These are phyloP conservation scores for Boletus rex-veris DNA, from an alignment of 768 basidiomycete species.

Conservation along the genomic window DNA sequence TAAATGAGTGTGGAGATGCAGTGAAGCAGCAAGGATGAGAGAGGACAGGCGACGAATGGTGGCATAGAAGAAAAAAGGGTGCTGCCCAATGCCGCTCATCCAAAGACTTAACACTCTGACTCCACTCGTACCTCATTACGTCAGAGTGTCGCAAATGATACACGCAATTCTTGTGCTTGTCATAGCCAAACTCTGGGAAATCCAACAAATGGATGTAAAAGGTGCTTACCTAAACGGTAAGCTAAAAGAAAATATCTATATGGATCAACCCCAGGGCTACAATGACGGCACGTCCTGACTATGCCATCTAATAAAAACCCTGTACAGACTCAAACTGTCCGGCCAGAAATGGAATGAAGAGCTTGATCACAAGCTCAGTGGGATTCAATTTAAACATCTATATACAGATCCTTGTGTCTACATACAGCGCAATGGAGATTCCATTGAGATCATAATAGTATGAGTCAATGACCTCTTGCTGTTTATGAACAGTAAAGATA, in stretches of 20 bases:
- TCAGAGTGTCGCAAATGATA: too few relatives aligned
- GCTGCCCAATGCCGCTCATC: too few relatives aligned
- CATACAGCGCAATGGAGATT: neutral
- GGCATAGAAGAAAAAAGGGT: too few relatives aligned
- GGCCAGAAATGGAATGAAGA: neutral
- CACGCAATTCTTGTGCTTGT: too few relatives aligned
- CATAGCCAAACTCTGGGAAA: too few relatives aligned
- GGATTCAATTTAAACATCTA: neutral
- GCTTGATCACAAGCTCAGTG: neutral
- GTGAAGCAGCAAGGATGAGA: too few relatives aligned
- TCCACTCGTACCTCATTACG: too few relatives aligned
- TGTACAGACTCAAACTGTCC: neutral
- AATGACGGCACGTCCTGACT: neutral
- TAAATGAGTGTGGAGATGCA: too few relatives aligned
- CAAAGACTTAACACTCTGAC: too few relatives aligned
- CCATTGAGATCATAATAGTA: neutral
- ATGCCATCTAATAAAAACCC: neutral
- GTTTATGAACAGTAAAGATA: neutral
- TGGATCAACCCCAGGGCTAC: neutral
- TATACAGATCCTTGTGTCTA: neutral
- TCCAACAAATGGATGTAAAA: too few relatives aligned
- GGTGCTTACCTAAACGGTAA: too few relatives aligned
- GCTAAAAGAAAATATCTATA: neutral
- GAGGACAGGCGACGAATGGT: too few relatives aligned
- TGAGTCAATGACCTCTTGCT: neutral